Conservation (phyloP, 768 basidiomycete genomes). For the Hysterangium stoloniferum region DNA sequence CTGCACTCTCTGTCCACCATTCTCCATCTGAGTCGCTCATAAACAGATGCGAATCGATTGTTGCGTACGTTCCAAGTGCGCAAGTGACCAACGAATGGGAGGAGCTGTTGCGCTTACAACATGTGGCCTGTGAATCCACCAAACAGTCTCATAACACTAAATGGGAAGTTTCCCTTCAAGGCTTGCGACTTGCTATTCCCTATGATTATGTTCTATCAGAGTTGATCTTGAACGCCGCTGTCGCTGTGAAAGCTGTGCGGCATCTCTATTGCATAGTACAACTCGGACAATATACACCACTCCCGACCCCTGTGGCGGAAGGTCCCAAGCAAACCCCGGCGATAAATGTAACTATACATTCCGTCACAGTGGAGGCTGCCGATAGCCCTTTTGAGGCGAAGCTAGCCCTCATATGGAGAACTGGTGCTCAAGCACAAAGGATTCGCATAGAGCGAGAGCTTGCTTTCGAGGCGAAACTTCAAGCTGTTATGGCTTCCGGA, state of each 20-base stretch:
- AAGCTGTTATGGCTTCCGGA: slow-evolving; percentile 47
- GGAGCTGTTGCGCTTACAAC: slow-evolving; percentile 56
- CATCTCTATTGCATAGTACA: slow-evolving; percentile 56
- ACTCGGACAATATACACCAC: slow-evolving; percentile 41
- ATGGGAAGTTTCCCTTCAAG: slow-evolving; percentile 51
- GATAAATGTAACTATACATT: slow-evolving; percentile 49
- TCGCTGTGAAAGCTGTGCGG: slow-evolving; percentile 65
- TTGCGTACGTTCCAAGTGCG: slow-evolving; percentile 52
- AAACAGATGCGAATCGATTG: slow-evolving; percentile 34
- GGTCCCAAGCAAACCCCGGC: slow-evolving; percentile 64
- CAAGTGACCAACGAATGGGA: slow-evolving; percentile 53
- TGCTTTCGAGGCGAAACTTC: slow-evolving; percentile 73
- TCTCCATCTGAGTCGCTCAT: slow-evolving; percentile 20
- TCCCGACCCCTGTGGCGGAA: slow-evolving; percentile 62
- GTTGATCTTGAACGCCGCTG: slow-evolving; percentile 60
- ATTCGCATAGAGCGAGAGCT: slow-evolving; percentile 67
- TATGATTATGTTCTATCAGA: slow-evolving; percentile 69
- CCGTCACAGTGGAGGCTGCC: slow-evolving; percentile 64
- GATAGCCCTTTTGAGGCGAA: slow-evolving; percentile 81
- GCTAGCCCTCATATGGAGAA: slow-evolving; percentile 65
- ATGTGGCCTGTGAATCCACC: slow-evolving; percentile 38
- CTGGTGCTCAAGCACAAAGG: slow-evolving; percentile 64
- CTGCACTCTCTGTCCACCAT: slow-evolving; percentile 24
- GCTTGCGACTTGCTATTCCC: slow-evolving; percentile 71
- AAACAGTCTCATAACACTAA: slow-evolving; percentile 20